Percentiles rank a stretch among this genome's conserved stretches.
These are phyloP conservation scores for Pseudomonodictys pantanalensis DNA, from an alignment of 495 filamentous ascomycete species.

Conservation along the genomic window DNA sequence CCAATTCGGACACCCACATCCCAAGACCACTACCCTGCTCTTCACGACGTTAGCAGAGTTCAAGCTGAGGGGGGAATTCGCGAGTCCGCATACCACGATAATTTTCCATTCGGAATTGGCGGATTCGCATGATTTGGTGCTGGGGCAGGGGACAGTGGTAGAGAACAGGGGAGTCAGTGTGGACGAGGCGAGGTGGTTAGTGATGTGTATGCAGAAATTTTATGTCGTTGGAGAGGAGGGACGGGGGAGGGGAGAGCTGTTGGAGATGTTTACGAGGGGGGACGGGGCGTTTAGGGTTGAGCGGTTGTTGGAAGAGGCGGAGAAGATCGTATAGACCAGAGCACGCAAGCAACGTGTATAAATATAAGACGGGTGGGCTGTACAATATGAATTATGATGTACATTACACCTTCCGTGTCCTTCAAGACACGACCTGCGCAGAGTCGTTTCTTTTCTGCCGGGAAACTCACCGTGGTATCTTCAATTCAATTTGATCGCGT, in stretches of 20 bases:
- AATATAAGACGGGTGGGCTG: too few relatives aligned
- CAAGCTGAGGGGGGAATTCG: slow-evolving; percentile 84
- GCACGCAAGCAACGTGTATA: background rate
- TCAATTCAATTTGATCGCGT: too few relatives aligned
- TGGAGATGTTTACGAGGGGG: slow-evolving; percentile 78
- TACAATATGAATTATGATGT: too few relatives aligned
- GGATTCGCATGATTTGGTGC: slow-evolving; percentile 67
- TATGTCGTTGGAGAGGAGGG: slow-evolving; percentile 63
- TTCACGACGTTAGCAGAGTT: slow-evolving; percentile 92
- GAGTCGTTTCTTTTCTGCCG: too few relatives aligned
- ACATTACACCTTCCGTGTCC: too few relatives aligned
- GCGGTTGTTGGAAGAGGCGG: slow-evolving; percentile 77
- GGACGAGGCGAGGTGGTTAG: slow-evolving; percentile 78
- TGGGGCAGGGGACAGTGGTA: slow-evolving; percentile 78
- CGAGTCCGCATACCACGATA: slow-evolving; percentile 85
- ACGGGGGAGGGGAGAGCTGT: slow-evolving; percentile 47
- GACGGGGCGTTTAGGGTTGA: slow-evolving; percentile 77
- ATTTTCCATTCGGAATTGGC: slow-evolving; percentile 84
- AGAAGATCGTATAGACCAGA: slow-evolving; percentile 55
- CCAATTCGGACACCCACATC: slow-evolving; percentile 71
- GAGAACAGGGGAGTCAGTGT: slow-evolving; percentile 73
- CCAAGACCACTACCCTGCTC: slow-evolving; percentile 72
- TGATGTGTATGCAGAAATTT: slow-evolving; percentile 94
- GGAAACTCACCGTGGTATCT: too few relatives aligned
- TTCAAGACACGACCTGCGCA: too few relatives aligned